Evolutionary conservation across 768 basidiomycete genomes (phyloP).

Genomic region (Hericium erinaceus): DNA sequence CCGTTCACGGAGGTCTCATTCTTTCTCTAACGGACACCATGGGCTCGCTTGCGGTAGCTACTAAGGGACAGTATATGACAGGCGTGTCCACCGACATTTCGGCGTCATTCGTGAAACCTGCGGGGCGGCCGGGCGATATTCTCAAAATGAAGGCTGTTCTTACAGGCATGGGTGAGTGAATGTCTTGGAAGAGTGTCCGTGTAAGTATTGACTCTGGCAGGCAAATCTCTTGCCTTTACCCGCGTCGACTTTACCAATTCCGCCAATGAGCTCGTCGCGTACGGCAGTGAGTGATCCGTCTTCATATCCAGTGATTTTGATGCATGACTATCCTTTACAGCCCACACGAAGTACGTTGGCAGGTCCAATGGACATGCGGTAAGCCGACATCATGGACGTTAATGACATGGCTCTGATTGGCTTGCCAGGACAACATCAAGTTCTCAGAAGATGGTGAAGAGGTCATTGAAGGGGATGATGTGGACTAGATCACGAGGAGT

Average conservation of each 20-base stretch:
- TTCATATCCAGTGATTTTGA: background rate
- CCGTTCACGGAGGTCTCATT: constrained; percentile 75
- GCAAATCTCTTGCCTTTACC: constrained; percentile 74
- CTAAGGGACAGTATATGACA: constrained; percentile 79
- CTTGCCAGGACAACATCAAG: constrained; percentile 56
- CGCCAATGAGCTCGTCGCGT: constrained; percentile 64
- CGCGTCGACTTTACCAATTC: constrained; percentile 65
- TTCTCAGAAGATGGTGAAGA: constrained; percentile 72
- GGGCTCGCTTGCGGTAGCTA: constrained; percentile 76
- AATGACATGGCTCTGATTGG: constrained; percentile 30
- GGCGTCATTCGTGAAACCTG: constrained; percentile 69
- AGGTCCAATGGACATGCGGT: constrained; percentile 45
- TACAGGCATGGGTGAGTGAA: constrained; percentile 53
- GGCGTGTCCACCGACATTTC: constrained; percentile 80
- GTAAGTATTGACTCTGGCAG: constrained; percentile 26
- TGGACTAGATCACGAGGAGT: constrained; percentile 21
- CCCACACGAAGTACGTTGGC: constrained; percentile 81
- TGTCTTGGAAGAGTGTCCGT: background rate
- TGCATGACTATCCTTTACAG: constrained; percentile 27
- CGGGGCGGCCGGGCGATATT: constrained; percentile 60
- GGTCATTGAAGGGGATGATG: constrained; percentile 55
- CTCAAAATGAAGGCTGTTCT: constrained; percentile 56
- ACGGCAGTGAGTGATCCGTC: constrained; percentile 51
- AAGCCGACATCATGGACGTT: constrained; percentile 12
- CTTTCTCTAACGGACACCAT: constrained; percentile 77